Conservation (phyloP, 805 yeast species). For the Myxozyma sirexii region DNA sequence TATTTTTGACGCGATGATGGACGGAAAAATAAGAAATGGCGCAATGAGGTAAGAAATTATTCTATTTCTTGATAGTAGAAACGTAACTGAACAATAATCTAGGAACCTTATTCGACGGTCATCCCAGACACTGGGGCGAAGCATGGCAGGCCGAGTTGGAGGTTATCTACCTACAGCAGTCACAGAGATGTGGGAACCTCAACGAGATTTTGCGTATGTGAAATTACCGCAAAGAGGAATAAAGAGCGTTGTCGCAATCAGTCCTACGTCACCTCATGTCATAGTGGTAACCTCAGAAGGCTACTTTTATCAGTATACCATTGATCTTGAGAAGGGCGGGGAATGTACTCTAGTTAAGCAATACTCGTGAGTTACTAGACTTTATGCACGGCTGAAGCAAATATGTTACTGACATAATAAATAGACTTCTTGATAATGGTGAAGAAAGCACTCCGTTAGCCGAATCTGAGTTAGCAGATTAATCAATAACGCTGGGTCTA, state of each 20-base stretch:
- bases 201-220: slow-evolving; percentile 84
- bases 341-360: slow-evolving; percentile 74
- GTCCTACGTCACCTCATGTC: slow-evolving; percentile 47
- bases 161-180: slow-evolving; percentile 81
- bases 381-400: background rate
- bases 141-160: slow-evolving; percentile 77
- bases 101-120: slow-evolving; percentile 32
- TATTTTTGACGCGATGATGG: slow-evolving; percentile 35
- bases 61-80: too few species aligned
- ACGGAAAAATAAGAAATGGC: slow-evolving; percentile 32
- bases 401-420: background rate
- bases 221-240: slow-evolving; percentile 57
- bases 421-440: slow-evolving; percentile 25
- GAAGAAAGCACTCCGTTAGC: slow-evolving; percentile 24
- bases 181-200: slow-evolving; percentile 80
- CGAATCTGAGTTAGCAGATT: slow-evolving; percentile 11
- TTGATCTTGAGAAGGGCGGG: slow-evolving; percentile 89
- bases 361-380: slow-evolving; percentile 25
- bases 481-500: background rate
- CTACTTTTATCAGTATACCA: slow-evolving; percentile 72
- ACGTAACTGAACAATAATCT: too few species aligned
- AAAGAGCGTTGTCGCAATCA: slow-evolving; percentile 45
- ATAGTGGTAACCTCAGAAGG: slow-evolving; percentile 83
- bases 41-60: slow-evolving; percentile 23
- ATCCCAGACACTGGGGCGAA: slow-evolving; percentile 43